Evolutionary conservation across 2,329 filamentous ascomycete species (phyloP), one percentile per base, ranked within the genome.

Genomic region (Botrytis fabae): DNA sequence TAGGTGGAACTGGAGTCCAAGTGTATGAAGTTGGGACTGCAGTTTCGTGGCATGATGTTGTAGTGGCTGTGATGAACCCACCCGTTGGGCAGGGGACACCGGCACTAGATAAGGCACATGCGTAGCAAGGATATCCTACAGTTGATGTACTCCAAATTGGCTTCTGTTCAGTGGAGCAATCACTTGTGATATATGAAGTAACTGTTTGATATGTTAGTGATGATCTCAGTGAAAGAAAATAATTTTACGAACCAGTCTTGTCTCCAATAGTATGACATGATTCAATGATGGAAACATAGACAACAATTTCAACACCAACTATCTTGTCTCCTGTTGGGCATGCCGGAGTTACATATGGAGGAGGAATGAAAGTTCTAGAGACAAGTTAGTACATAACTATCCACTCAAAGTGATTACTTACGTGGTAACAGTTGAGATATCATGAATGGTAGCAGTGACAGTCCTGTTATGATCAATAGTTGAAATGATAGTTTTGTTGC

Each of bases 231-330:
- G 16, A 18, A 25, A 25, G 28, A 40, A 14, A 44, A 38, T 59
- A 9, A 35, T 25, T 64, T 3, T 25, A 63, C 69, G 42, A 46
- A 75, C 74, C 46, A 48, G 70, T 70, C 18, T 60, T 59, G 7
- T 51, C 59, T 46, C 63, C 76, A 64, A 68, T 25, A 18, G 74
- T 77, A 1, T 76, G 77, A 59, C 78, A 81, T n/a, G 77, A 68
- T 63, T 81, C 80, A 14, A 77, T 77, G 32, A 82, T 74, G 10
- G 78, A 77, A 42, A 81, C 76, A 61, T 80, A 76, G 44, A 81
- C 73, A 35, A 82, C 78, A 28, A 81, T 76, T 72, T 82, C 80
- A 59, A 82, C 73, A 63, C 80, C 81, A 38, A 82, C 77, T 71
- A 78, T 73, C 63, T 74, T 69, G 22, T 74, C 57, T 16, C 20